Evolutionary conservation across 805 yeast species (phyloP).

Genomic region (Candida piceae): DNA sequence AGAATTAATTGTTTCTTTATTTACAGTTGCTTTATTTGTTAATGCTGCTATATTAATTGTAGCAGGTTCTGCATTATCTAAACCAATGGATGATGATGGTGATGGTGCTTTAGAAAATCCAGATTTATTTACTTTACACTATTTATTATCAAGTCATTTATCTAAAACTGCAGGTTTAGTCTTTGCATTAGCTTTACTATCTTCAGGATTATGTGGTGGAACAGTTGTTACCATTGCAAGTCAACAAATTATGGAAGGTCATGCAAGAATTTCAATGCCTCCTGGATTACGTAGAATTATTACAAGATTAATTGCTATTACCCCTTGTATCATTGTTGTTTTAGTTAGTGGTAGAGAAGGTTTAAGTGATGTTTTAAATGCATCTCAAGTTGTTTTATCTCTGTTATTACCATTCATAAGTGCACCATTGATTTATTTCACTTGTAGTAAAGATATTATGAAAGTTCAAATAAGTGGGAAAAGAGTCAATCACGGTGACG

Average conservation of each 20-base stretch:
- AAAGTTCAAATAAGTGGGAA: slow-evolving; percentile 21
- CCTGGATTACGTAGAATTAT: slow-evolving; percentile 79
- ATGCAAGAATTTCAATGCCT: slow-evolving; percentile 69
- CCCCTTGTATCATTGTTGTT: slow-evolving; percentile 79
- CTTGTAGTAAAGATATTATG: slow-evolving; percentile 50
- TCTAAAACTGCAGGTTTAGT: slow-evolving; percentile 85
- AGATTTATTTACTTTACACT: slow-evolving; percentile 76
- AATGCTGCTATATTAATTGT: slow-evolving; percentile 86
- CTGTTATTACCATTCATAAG: slow-evolving; percentile 79
- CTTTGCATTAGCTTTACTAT: slow-evolving; percentile 82
- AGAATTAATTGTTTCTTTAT: slow-evolving; percentile 75
- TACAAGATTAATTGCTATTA: slow-evolving; percentile 77
- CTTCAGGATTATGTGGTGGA: slow-evolving; percentile 94
- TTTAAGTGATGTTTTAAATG: slow-evolving; percentile 65
- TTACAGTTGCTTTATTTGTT: slow-evolving; percentile 88
- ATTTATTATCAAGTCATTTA: slow-evolving; percentile 60
- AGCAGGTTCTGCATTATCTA: slow-evolving; percentile 77
- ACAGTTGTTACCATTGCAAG: slow-evolving; percentile 92
- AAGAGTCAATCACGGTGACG: slow-evolving; percentile 1
- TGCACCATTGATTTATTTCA: slow-evolving; percentile 82
- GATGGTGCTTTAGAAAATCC: slow-evolving; percentile 68
- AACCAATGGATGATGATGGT: slow-evolving; percentile 35
- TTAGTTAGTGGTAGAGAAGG: slow-evolving; percentile 76
- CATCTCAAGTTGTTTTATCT: slow-evolving; percentile 78
- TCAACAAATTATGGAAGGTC: slow-evolving; percentile 91